Evolutionary conservation across 2,329 filamentous ascomycete species (phyloP).

Genomic region (Botrytis sinoallii): DNA sequence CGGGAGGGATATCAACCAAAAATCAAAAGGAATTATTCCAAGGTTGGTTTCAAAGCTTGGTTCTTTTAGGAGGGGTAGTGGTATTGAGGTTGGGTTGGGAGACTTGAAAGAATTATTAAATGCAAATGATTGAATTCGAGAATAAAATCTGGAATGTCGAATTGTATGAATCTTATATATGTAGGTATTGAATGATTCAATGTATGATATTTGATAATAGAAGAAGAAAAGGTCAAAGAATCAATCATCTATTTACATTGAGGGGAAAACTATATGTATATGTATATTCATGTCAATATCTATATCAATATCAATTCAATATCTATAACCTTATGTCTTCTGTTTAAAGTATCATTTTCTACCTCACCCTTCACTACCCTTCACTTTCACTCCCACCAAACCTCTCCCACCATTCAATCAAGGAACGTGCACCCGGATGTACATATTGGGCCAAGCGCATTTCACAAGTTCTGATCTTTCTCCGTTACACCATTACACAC

Average conservation of each 20-base stretch:
- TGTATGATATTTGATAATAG: not conserved
- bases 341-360: not conserved
- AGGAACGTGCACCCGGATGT: conserved; percentile 11
- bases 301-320: not conserved
- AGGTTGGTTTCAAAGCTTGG: not conserved
- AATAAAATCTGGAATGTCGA: not conserved
- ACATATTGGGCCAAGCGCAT: not conserved
- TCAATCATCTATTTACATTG: not conserved
- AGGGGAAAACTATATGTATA: not conserved
- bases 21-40: not conserved
- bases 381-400: not conserved
- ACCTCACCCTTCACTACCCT: not conserved
- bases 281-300: not conserved
- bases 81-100: not conserved
- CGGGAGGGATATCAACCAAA: not conserved
- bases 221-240: not conserved
- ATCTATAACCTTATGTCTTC: not conserved
- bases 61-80: not conserved
- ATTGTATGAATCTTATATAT: too few species aligned
- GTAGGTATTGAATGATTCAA: not conserved
- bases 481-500: not conserved
- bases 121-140: not conserved
- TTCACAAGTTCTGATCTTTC: not conserved
- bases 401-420: not conserved
- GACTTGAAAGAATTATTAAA: not conserved